phyloP scores from a whole-genome alignment of 78 protist species.

The Speleostelium caveatum region DNA sequence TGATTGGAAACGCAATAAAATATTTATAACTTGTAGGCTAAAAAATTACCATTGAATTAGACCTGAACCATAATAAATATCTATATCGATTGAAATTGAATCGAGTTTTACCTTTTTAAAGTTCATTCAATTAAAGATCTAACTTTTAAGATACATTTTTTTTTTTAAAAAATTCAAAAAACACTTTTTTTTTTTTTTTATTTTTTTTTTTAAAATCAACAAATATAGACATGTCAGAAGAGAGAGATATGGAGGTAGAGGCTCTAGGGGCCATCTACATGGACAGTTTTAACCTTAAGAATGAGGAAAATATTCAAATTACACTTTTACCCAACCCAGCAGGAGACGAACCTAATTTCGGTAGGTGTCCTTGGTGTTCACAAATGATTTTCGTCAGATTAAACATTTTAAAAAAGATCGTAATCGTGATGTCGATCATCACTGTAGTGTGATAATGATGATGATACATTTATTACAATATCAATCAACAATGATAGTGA shows the following conservation, averaged over 20 bases:
- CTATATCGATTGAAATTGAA: too few species aligned
- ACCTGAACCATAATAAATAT: too few species aligned
- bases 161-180: too few species aligned
- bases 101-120: too few species aligned
- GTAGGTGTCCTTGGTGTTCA: not conserved
- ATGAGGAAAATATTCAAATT: slow-evolving; percentile 59
- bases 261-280: slow-evolving; percentile 68
- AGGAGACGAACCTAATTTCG: slow-evolving; percentile 57
- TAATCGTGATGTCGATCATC: too few species aligned
- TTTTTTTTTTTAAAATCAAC: not conserved
- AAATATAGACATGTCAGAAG: slow-evolving; percentile 40
- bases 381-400: not conserved
- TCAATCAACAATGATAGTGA: too few species aligned
- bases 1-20: slow-evolving; percentile 36
- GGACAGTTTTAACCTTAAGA: slow-evolving; percentile 43
- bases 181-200: not conserved
- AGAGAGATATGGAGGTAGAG: slow-evolving; percentile 57
- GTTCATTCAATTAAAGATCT: not conserved
- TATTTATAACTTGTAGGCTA: not conserved
- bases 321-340: slow-evolving; percentile 70
- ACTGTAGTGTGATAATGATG: not conserved
- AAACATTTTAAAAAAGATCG: too few species aligned
- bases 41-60: too few species aligned
- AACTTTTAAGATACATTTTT: too few species aligned
- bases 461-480: too few species aligned